phyloP scores from a whole-genome alignment of 768 basidiomycete species.

The Collybia sp. region DNA sequence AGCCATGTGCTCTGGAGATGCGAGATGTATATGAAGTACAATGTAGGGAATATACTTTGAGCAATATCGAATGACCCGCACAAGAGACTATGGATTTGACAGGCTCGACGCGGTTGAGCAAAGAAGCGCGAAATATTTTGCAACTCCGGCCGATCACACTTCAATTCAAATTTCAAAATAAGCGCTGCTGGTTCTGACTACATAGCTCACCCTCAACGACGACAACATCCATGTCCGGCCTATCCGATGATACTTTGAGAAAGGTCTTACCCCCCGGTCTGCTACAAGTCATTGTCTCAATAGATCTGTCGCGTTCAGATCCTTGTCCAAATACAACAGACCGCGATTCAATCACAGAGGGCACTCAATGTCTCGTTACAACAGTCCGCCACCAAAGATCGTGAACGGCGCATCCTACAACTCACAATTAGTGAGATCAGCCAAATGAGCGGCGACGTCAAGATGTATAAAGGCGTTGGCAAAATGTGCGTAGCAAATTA shows the following conservation, averaged over 20 bases:
- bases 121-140: background rate
- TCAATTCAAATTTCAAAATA: too few relatives aligned
- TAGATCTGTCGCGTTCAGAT: conserved; percentile 49
- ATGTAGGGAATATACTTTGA: too few relatives aligned
- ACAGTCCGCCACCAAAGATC: conserved; percentile 76
- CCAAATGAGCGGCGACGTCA: conserved; percentile 64
- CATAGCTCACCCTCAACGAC: background rate
- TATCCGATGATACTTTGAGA: conserved; percentile 36
- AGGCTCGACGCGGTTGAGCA: conserved; percentile 23
- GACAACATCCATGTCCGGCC: background rate
- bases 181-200: too few relatives aligned
- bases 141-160: too few relatives aligned
- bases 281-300: conserved; percentile 14
- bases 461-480: conserved; percentile 91
- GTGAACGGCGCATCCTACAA: conserved; percentile 86
- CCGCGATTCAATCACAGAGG: conserved; percentile 80
- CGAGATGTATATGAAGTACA: background rate
- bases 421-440: conserved; percentile 83
- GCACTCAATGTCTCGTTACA: conserved; percentile 69
- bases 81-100: conserved; percentile 14
- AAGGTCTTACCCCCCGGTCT: conserved; percentile 35
- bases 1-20: conserved; percentile 26
- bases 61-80: too few relatives aligned
- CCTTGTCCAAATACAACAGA: conserved; percentile 88
- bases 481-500: conserved; percentile 66